Evolutionary conservation across 495 filamentous ascomycete species (phyloP), one percentile per base, ranked within the genome.

Genomic region (Diplogelasinospora grovesii): DNA sequence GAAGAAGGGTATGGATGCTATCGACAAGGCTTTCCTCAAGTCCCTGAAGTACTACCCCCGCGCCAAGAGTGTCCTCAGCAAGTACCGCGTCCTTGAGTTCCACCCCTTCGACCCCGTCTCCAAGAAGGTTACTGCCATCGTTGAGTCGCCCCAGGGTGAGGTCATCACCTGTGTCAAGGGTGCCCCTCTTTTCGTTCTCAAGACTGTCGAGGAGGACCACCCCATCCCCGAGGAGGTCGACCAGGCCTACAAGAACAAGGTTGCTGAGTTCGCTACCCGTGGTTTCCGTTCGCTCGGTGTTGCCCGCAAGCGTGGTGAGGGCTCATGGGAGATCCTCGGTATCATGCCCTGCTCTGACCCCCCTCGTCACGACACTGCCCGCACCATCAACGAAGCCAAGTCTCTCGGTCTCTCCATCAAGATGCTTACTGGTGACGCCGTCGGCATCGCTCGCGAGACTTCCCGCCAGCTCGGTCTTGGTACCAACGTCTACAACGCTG

Each of bases 351-450:
- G 86, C 74, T 83, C 75, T 52, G 89, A 95, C 56, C 89, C 89
- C 41, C 89, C 89, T 45, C 85, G 89, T 54, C 78, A 92, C 68
- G 88, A 94, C 61, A 93, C 87, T 52, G 85, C 84, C 47, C 82
- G 85, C 60, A 93, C 88, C 44, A 84, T 95, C 66, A 78, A 81
- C 56, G 88, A 95, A 69, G 89, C 89, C 52, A 84, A 89, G 71
- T 72, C 71, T 41, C 78, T 95, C 37, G 89, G 89, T 66, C 71
- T 95, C 30, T 83, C 80, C 42, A 86, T 95, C 65, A 95, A 94
- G 72, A 95, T 95, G 86, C 80, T 95, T 68, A 95, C 89, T 61
- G 89, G 89, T 72, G 89, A 95, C 66, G 85, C 89, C 39, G 86
- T 94, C 54, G 88, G 84, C 63, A 94, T 94, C 64, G 88, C 89